Evolutionary conservation across 164 flowering plant species (phyloP), one percentile per base, ranked within the genome.

Genomic region (Hamamelis virginiana): DNA sequence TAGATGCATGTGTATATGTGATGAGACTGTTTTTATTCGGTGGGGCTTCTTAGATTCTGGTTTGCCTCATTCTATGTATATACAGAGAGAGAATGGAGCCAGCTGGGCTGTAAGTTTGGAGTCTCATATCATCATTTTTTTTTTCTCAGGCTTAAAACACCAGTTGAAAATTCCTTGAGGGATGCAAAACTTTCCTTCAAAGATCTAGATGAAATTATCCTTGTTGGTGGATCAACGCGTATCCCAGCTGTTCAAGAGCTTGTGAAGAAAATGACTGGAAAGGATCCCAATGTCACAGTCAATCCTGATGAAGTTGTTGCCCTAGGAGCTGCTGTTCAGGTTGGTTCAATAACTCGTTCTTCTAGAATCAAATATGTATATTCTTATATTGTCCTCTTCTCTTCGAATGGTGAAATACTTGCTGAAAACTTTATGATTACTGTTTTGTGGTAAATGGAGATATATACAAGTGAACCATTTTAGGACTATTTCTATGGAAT

Each of bases 231-330:
- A 28, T 90, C 94, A 45, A 89, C 94, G 18, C 85, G 92, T 71
- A 88, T 90, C 18, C 95, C 95, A 16, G 90, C 96, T 68, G 96
- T 90, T 56, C 91, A 87, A 76, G 91, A 85, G 59, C 85, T 90
- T 67, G 96, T 90, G 11, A 86, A 70, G 77, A 88, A 83, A 76
- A 3, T 88, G 80, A 90, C 96, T 38, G 87, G 92, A 12, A 90
- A 86, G 72, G 91, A 82, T 0, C 95, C 95, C 11, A 90, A 90
- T 78, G 95, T 88, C 41, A 80, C 94, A 0, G 94, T 89, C 14
- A 91, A 91, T 71, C 96, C 96, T 48, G 93, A 91, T 77, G 93
- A 91, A 81, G 97, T 91, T 72, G 97, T 89, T 74, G 97, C 97
- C 26, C 85, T 91, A 44, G 97, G 94, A n/a, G 97, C 95, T 77